These are phyloP conservation scores for Mortierella hygrophila DNA, from an alignment of 192 early-diverging fungal genomes.

Conservation along the genomic window DNA sequence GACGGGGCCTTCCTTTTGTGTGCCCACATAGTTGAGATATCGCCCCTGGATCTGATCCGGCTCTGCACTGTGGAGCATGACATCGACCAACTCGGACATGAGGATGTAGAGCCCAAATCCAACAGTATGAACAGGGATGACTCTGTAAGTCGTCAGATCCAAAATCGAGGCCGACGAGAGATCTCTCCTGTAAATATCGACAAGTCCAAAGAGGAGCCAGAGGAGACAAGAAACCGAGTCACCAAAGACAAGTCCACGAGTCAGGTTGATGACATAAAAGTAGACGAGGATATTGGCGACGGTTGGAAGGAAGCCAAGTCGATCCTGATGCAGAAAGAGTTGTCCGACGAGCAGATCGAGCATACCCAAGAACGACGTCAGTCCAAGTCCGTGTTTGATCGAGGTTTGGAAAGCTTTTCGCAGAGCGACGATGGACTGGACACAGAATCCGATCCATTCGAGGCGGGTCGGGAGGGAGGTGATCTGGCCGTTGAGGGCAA, in stretches of 20 bases:
- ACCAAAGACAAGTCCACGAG: constrained; percentile 50
- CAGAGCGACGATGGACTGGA: constrained; percentile 47
- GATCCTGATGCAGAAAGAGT: constrained; percentile 49
- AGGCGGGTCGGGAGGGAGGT: constrained; percentile 55
- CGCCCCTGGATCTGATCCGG: constrained; percentile 46
- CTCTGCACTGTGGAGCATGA: constrained; percentile 55
- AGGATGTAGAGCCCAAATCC: constrained; percentile 55
- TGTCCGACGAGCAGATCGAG: constrained; percentile 54
- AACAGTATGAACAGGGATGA: constrained; percentile 55
- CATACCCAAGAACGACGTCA: constrained; percentile 55
- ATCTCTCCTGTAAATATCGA: constrained; percentile 52
- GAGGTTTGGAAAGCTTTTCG: constrained; percentile 51
- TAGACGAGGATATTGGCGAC: constrained; percentile 56
- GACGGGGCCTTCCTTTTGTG: constrained; percentile 43
- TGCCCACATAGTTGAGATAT: constrained; percentile 45
- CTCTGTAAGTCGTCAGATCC: constrained; percentile 46
- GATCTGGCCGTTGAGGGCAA: constrained; percentile 56
- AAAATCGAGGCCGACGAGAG: constrained; percentile 39
- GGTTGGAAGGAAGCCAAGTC: constrained; percentile 44
- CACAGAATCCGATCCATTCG: constrained; percentile 55
- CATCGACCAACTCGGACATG: constrained; percentile 54
- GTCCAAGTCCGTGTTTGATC: constrained; percentile 47
- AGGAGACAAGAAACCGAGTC: constrained; percentile 52
- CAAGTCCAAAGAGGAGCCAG: constrained; percentile 52
- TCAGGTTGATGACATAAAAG: constrained; percentile 57